phyloP scores from a whole-genome alignment of 345 rosid genomes.

The Citrus trifoliata region DNA sequence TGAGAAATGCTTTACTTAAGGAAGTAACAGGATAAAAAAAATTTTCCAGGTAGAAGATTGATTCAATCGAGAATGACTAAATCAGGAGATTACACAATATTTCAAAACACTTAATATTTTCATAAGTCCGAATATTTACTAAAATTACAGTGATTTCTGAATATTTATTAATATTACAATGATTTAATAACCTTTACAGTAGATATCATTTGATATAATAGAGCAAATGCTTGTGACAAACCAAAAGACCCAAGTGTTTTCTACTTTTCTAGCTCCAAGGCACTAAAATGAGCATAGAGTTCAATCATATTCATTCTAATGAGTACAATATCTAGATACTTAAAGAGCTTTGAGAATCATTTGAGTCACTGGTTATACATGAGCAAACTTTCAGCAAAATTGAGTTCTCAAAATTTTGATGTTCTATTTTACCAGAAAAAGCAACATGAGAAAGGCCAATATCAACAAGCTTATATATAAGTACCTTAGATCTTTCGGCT shows the following conservation, averaged over 20 bases:
- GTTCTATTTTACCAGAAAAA: not conserved
- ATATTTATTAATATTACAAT: too few species aligned
- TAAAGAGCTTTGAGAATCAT: not conserved
- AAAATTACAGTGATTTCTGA: too few species aligned
- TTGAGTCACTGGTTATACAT: not conserved
- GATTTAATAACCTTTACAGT: not conserved
- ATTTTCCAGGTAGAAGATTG: not conserved
- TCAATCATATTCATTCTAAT: not conserved
- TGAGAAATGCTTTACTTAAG: not conserved
- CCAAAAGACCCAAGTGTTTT: not conserved
- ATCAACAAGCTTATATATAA: not conserved
- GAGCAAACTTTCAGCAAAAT: not conserved
- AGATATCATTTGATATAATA: not conserved
- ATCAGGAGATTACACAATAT: not conserved
- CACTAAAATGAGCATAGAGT: not conserved
- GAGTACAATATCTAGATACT: not conserved
- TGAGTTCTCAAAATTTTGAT: not conserved
- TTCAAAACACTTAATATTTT: too few species aligned
- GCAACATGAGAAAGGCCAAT: not conserved
- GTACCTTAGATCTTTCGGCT: constrained; percentile 81
- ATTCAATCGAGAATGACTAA: too few species aligned
- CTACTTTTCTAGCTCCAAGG: not conserved
- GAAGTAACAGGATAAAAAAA: not conserved
- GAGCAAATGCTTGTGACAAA: not conserved
- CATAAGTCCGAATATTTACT: too few species aligned